Evolutionary conservation across 352 stramenopile species (phyloP), one percentile per base, ranked within the genome.

Genomic region (Elongisporangium anandrum): DNA sequence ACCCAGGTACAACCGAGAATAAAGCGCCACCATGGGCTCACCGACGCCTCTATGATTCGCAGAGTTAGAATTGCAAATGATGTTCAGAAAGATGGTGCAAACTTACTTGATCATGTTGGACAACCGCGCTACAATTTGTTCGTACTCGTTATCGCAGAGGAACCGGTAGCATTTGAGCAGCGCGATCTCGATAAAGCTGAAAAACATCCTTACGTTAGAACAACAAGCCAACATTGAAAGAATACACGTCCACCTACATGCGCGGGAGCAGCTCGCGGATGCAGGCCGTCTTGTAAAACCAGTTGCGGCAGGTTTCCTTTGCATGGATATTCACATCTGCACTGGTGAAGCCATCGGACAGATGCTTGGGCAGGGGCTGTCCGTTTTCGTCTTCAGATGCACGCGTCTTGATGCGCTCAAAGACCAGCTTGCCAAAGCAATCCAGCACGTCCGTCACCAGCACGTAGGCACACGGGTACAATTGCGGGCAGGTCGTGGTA

Each of bases 251-350:
- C 3, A 86, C 70, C 23, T 81, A 96, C 75, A 98, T 94, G 45
- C 92, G 80, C 12, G 92, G 92, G 38, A 97, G 67, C 20, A 98
- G 79, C 58, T 97, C 90, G 50, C 90, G 84, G 57, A 98, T 97
- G 63, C 89, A 97, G 16, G 89, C 88, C 0, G 87, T 96, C 72
- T 98, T 98, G 82, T 97, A 97, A 57, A 98, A 97, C 92, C 92
- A 98, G 65, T 98, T 98, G 15, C 90, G 87, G 21, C 87, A 96
- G 21, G 87, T 98, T 66, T 97, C 92, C 15, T 88, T 94, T 0
- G 92, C 90, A 57, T 95, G 85, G 15, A 92, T 74, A 54, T 90
- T 90, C 12, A 97, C 73, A 48, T 98, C 87, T 6, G 69, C 75
- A 50, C 75, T 82, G 12, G 76, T 89, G 56, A 95, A 97, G 51